These are phyloP conservation scores for Ustilago hordei DNA, from an alignment of 1,284 basidiomycete genomes.

Conservation along the genomic window DNA sequence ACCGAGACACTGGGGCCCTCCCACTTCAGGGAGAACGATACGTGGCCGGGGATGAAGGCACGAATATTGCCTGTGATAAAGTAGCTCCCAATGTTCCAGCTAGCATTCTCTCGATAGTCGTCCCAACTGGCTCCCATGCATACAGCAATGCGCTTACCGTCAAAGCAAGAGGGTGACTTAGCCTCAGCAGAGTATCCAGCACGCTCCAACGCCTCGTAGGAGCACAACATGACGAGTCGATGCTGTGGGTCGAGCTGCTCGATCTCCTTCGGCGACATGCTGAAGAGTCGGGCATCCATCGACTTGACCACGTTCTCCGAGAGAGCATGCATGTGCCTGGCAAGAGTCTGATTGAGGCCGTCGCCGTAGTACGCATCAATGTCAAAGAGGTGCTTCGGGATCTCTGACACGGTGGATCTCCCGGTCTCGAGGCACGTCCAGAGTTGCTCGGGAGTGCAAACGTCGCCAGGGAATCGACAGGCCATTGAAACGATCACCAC, in stretches of 20 bases:
- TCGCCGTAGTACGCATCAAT: slow-evolving; percentile 45
- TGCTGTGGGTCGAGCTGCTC: slow-evolving; percentile 58
- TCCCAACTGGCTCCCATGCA: slow-evolving; percentile 52
- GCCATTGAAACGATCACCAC: slow-evolving; percentile 52
- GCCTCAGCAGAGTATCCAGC: slow-evolving; percentile 45
- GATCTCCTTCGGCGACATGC: slow-evolving; percentile 54
- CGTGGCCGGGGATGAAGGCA: slow-evolving; percentile 53
- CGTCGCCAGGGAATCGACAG: slow-evolving; percentile 53
- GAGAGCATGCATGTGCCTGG: slow-evolving; percentile 48
- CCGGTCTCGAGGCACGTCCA: slow-evolving; percentile 51
- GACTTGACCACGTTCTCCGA: slow-evolving; percentile 35
- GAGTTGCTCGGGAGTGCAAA: slow-evolving; percentile 41
- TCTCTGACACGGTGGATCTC: slow-evolving; percentile 34
- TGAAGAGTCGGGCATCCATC: slow-evolving; percentile 55
- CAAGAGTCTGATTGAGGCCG: slow-evolving; percentile 44
- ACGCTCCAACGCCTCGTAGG: slow-evolving; percentile 50
- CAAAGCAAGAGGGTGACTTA: slow-evolving; percentile 45
- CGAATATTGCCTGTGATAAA: slow-evolving; percentile 57
- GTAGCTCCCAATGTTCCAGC: slow-evolving; percentile 52
- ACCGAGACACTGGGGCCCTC: slow-evolving; percentile 48
- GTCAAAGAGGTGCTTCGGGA: slow-evolving; percentile 51
- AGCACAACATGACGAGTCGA: slow-evolving; percentile 47
- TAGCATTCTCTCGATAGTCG: slow-evolving; percentile 58
- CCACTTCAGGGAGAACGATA: slow-evolving; percentile 46
- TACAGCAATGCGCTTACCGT: slow-evolving; percentile 43